A percentile compares a stretch with the other conserved stretches of the same genome.
Evolutionary conservation across 2,329 filamentous ascomycete species (phyloP).

Genomic region (Cladobotryum protrusum): DNA sequence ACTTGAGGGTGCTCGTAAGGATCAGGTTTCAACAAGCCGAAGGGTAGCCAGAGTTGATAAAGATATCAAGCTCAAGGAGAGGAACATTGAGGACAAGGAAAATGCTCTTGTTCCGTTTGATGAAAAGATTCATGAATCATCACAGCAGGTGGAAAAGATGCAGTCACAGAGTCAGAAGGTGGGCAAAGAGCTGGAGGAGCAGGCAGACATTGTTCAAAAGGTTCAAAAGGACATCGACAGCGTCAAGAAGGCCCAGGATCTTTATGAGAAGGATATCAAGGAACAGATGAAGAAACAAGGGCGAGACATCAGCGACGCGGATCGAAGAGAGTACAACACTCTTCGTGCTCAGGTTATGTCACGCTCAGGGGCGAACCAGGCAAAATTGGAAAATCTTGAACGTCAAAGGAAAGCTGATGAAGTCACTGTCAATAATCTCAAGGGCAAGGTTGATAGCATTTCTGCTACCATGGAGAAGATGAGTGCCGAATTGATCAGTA

Average conservation of each 20-base stretch:
- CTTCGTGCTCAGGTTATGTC: conserved; percentile 81
- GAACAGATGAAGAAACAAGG: conserved; percentile 82
- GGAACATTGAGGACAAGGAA: conserved; percentile 77
- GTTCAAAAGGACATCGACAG: conserved; percentile 72
- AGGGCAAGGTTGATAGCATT: conserved; percentile 76
- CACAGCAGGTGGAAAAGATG: conserved; percentile 61
- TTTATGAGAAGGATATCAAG: conserved; percentile 83
- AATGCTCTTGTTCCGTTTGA: conserved; percentile 83
- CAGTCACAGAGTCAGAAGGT: conserved; percentile 64
- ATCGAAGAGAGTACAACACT: conserved; percentile 83
- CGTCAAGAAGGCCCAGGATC: conserved; percentile 83
- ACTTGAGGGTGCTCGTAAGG: conserved; percentile 74
- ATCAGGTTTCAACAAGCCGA: conserved; percentile 71
- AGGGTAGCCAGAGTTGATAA: conserved; percentile 79
- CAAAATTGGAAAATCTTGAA: conserved; percentile 76
- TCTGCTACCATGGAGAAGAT: conserved; percentile 69
- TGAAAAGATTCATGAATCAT: conserved; percentile 81
- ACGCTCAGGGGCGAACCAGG: conserved; percentile 72
- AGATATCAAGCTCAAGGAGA: conserved; percentile 78
- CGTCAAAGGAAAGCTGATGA: conserved; percentile 88
- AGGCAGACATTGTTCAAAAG: conserved; percentile 62
- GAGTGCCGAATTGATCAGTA: conserved; percentile 61
- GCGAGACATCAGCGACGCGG: conserved; percentile 74
- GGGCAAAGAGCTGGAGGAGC: conserved; percentile 67
- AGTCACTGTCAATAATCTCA: conserved; percentile 82